phyloP scores from a whole-genome alignment of 345 rosid species.

The Raphanus sativus region DNA sequence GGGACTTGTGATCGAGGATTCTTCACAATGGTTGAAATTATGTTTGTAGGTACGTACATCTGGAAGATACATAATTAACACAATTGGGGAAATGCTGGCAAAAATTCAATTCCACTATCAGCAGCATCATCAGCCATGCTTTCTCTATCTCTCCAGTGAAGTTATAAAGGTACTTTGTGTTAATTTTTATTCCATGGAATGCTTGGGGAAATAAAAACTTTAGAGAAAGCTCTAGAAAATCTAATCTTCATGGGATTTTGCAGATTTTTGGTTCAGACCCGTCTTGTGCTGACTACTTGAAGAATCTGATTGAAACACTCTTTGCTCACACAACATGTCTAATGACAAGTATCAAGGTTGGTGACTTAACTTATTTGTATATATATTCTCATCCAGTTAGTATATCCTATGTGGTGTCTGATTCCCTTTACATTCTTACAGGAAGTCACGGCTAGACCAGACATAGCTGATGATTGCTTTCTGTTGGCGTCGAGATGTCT shows the following conservation, averaged over 20 bases:
- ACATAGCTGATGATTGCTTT: constrained; percentile 95
- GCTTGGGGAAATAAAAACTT: background rate
- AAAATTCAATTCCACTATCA: constrained; percentile 89
- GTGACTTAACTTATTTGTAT: constrained; percentile 7
- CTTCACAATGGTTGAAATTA: constrained; percentile 13
- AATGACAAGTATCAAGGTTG: constrained; percentile 83
- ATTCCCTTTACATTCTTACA: constrained; percentile 42
- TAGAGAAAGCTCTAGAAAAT: constrained; percentile 20
- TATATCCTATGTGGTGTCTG: constrained; percentile 3
- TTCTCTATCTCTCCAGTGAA: constrained; percentile 98
- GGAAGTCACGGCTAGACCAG: constrained; percentile 95
- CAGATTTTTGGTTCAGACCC: constrained; percentile 99
- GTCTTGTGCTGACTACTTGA: constrained; percentile 78
- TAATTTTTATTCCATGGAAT: constrained; percentile 3
- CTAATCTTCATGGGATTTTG: constrained; percentile 27
- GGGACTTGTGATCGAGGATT: background rate
- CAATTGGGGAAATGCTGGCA: constrained; percentile 92
- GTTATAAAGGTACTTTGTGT: constrained; percentile 77
- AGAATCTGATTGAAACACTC: constrained; percentile 85
- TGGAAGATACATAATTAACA: constrained; percentile 86
- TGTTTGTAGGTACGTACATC: constrained; percentile 86
- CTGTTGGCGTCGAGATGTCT: constrained; percentile 94
- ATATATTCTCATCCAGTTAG: constrained; percentile 9
- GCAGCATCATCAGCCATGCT: constrained; percentile 96
- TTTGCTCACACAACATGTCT: constrained; percentile 80